These are phyloP conservation scores for Byssochlamys sp. DNA, from an alignment of 2,329 filamentous ascomycete species.

Conservation along the genomic window DNA sequence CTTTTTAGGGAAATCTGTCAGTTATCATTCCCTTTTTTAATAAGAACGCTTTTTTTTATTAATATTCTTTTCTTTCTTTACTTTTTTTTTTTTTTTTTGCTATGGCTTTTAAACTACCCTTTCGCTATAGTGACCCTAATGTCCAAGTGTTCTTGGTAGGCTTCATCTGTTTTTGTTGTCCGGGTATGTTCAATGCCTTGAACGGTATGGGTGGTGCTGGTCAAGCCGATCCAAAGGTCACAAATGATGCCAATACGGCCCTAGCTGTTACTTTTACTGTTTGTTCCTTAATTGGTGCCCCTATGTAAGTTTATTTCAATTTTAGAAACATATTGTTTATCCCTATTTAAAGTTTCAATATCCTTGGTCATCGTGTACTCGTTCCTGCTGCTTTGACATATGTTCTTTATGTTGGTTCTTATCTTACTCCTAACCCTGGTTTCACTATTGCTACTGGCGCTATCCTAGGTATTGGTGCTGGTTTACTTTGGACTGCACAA, in stretches of 20 bases:
- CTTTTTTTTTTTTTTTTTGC: no score
- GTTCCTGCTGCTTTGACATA: conserved; percentile 30
- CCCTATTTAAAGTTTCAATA: no score
- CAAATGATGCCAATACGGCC: conserved; percentile 26
- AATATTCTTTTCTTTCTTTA: no score
- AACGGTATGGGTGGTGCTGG: conserved; percentile 27
- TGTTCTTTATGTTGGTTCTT: conserved; percentile 23
- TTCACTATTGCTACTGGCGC: conserved; percentile 29
- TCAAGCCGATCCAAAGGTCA: conserved; percentile 28
- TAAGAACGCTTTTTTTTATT: no score
- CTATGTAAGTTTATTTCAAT: no score
- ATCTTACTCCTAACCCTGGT: conserved; percentile 21
- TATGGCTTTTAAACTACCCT: no score
- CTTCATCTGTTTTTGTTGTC: conserved; percentile 33
- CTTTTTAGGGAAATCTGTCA: no score
- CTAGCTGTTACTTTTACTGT: no score
- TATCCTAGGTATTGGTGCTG: conserved; percentile 27
- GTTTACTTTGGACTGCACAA: conserved; percentile 29
- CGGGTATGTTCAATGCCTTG: conserved; percentile 32
- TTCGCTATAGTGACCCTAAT: conserved; percentile 31
- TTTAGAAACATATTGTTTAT: no score
- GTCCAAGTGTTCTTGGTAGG: conserved; percentile 32
- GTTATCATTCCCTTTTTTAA: no score
- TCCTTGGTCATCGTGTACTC: conserved; percentile 27
- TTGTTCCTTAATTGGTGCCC: no score